Percentiles rank a stretch among this genome's conserved stretches.
Conservation (phyloP, 495 filamentous ascomycete genomes). For the Hypoxylon intermedium region DNA sequence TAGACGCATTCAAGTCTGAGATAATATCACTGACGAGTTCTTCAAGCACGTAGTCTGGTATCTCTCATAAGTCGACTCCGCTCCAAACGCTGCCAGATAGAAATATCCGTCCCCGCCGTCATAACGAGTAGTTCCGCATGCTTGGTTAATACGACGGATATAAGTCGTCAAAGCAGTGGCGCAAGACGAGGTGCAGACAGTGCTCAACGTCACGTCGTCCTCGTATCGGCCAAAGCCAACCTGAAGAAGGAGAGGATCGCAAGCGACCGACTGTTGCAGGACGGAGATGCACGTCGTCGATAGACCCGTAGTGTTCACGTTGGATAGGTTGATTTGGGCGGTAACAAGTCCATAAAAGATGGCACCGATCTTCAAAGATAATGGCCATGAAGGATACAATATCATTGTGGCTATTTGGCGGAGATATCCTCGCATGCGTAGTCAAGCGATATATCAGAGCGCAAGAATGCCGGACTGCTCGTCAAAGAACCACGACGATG, state of each 20-base stretch:
- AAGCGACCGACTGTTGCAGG: background rate
- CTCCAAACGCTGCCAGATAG: background rate
- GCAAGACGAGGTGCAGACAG: conserved; percentile 3
- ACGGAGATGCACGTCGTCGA: background rate
- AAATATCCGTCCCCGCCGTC: background rate
- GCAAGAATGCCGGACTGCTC: background rate
- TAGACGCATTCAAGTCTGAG: background rate
- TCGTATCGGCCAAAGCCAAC: conserved; percentile 1
- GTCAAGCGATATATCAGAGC: background rate
- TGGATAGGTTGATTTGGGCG: background rate
- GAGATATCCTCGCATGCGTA: background rate
- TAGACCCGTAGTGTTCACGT: background rate
- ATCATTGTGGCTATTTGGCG: conserved; percentile 1
- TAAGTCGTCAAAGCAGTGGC: background rate
- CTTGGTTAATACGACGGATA: background rate
- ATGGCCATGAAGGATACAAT: background rate
- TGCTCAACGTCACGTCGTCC: background rate
- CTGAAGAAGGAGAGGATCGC: conserved; percentile 1
- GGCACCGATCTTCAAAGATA: conserved; percentile 1
- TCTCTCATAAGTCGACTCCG: background rate
- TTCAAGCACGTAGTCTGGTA: background rate
- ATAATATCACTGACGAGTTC: background rate
- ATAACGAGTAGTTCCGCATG: background rate
- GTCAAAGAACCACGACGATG: background rate
- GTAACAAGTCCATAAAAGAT: background rate